Evolutionary conservation across 495 filamentous ascomycete species (phyloP).

Genomic region (Choiromyces venosus): DNA sequence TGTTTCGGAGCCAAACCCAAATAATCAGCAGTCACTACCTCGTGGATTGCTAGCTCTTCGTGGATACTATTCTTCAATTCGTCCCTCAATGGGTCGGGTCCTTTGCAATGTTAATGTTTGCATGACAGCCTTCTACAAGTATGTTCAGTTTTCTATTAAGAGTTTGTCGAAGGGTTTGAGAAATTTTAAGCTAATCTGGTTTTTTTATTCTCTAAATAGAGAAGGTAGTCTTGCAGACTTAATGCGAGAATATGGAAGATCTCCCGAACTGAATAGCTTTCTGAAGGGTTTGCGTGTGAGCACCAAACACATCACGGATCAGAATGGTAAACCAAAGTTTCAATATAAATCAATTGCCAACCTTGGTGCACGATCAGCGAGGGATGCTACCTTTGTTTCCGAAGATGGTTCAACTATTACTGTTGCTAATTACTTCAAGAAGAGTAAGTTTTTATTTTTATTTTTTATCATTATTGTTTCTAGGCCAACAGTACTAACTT

Average conservation of each 20-base stretch:
- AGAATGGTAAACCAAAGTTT: conserved; percentile 31
- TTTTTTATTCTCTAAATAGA: conserved; percentile 45
- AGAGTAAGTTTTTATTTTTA: conserved; percentile 43
- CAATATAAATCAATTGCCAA: conserved; percentile 40
- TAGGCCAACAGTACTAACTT: conserved; percentile 20
- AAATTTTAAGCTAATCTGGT: conserved; percentile 44
- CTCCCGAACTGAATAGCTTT: conserved; percentile 49
- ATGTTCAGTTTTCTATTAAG: conserved; percentile 19
- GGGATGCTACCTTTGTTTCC: conserved; percentile 30
- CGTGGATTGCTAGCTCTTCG: conserved; percentile 51
- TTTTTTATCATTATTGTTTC: conserved; percentile 23
- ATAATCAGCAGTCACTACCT: conserved; percentile 31
- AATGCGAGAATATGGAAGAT: conserved; percentile 45
- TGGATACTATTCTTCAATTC: conserved; percentile 54
- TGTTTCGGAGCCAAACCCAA: conserved; percentile 13
- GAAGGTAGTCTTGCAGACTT: conserved; percentile 44
- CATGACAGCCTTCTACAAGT: conserved; percentile 49
- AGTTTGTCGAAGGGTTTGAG: conserved; percentile 26
- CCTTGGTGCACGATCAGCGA: conserved; percentile 21
- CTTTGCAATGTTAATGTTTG: conserved; percentile 49
- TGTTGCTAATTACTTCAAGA: conserved; percentile 52
- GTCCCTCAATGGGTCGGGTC: conserved; percentile 52
- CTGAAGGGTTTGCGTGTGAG: conserved; percentile 39
- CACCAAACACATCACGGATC: conserved; percentile 27
- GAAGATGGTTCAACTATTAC: conserved; percentile 42